Percentiles rank a stretch among this genome's conserved stretches.
These are phyloP conservation scores for Kuraishia floccosa DNA, from an alignment of 805 yeast genomes.

Conservation along the genomic window DNA sequence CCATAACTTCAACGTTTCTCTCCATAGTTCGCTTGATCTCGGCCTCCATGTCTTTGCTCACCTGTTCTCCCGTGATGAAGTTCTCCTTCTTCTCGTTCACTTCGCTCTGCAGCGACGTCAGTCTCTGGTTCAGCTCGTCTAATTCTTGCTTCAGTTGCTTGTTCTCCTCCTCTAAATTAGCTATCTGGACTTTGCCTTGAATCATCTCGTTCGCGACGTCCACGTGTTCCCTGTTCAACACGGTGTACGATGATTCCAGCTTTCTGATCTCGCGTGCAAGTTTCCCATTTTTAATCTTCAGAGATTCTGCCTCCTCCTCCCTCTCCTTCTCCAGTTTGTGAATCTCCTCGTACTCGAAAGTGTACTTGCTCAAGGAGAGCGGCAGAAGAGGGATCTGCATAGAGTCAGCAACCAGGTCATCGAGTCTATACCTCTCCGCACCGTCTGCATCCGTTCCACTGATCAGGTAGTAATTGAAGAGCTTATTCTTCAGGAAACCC, in stretches of 20 bases:
- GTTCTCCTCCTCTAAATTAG: constrained; percentile 68
- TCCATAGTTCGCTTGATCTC: constrained; percentile 52
- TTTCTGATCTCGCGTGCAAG: constrained; percentile 63
- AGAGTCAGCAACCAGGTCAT: constrained; percentile 70
- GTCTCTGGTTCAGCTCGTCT: constrained; percentile 30
- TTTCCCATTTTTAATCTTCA: constrained; percentile 58
- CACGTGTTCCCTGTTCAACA: constrained; percentile 73
- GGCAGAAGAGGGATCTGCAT: constrained; percentile 67
- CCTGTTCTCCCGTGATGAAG: constrained; percentile 5
- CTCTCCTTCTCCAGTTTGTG: constrained; percentile 56
- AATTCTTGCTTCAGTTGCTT: constrained; percentile 41
- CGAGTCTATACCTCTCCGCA: constrained; percentile 41
- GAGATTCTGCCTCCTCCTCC: constrained; percentile 44
- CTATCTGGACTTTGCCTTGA: constrained; percentile 61
- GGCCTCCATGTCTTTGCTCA: constrained; percentile 23
- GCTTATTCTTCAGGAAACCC: constrained; percentile 65
- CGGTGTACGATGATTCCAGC: constrained; percentile 57
- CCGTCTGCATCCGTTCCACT: constrained; percentile 7
- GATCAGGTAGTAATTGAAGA: constrained; percentile 61
- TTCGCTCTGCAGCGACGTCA: constrained; percentile 22
- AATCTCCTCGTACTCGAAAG: constrained; percentile 66
- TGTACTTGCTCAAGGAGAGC: constrained; percentile 56
- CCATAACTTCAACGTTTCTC: constrained; percentile 57
- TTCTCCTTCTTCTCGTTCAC: constrained; percentile 11
- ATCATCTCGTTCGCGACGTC: constrained; percentile 84